Conservation (phyloP, 2,329 filamentous ascomycete genomes). For the Sclerotiophoma versabilis region DNA sequence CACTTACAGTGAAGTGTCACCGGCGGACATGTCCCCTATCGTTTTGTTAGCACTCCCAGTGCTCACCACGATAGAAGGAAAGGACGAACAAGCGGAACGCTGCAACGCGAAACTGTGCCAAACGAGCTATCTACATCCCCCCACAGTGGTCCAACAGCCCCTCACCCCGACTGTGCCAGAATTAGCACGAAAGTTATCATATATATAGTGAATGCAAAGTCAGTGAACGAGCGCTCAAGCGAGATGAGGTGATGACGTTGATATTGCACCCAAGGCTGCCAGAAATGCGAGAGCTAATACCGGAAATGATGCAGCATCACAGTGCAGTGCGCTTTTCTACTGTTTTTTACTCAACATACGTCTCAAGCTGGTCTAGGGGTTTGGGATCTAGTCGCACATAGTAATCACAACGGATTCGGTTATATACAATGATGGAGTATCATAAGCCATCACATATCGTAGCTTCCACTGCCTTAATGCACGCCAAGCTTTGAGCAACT, state of each 20-base stretch:
- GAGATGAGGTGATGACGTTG: background rate
- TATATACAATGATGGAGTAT: too few relatives aligned
- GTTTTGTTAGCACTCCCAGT: background rate
- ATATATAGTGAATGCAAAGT: background rate
- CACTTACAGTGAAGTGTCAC: background rate
- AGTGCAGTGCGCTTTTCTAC: too few relatives aligned
- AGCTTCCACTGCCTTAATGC: too few relatives aligned
- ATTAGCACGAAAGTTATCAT: background rate
- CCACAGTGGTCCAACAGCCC: background rate
- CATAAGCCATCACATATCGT: too few relatives aligned
- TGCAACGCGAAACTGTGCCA: background rate
- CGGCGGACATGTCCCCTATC: too few relatives aligned
- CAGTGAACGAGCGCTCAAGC: background rate
- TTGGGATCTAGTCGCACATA: too few relatives aligned
- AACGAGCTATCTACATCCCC: background rate
- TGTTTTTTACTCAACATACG: too few relatives aligned
- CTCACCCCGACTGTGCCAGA: background rate
- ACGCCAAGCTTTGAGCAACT: too few relatives aligned
- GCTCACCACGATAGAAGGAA: background rate
- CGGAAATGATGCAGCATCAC: too few relatives aligned
- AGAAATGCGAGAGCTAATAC: background rate
- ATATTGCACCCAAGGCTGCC: background rate
- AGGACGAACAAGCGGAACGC: too few relatives aligned
- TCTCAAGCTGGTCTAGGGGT: too few relatives aligned
- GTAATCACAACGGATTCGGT: too few relatives aligned